phyloP scores from a whole-genome alignment of 1,284 basidiomycete genomes.

The Athelia sp. region DNA sequence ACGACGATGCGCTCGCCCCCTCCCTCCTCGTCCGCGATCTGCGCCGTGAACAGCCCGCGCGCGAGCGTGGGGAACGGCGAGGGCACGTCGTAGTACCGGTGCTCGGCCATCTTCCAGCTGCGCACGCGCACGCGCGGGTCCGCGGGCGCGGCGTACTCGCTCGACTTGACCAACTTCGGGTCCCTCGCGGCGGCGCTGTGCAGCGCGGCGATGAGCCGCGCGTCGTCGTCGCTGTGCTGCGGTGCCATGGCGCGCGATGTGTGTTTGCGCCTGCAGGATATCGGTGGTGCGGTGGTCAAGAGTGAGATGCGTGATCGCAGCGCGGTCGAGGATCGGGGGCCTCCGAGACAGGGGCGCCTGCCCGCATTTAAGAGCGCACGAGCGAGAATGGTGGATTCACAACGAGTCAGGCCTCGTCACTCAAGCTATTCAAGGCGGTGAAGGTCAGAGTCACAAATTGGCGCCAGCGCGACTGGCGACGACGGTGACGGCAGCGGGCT shows the following conservation, averaged over 20 bases:
- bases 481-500: too few relatives aligned
- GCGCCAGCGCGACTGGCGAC: too few relatives aligned
- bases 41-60: constrained; percentile 77
- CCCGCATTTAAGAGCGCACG: too few relatives aligned
- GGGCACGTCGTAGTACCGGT: constrained; percentile 84
- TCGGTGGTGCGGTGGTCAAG: too few relatives aligned
- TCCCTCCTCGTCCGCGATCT: constrained; percentile 19
- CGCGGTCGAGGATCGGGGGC: too few relatives aligned
- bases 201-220: constrained; percentile 52
- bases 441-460: too few relatives aligned
- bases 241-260: background rate
- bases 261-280: too few relatives aligned
- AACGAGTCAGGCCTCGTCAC: too few relatives aligned
- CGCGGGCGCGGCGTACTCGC: constrained; percentile 47
- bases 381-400: too few relatives aligned
- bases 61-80: constrained; percentile 91
- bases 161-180: constrained; percentile 57
- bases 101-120: constrained; percentile 96
- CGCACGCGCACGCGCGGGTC: constrained; percentile 51
- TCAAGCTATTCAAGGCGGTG: too few relatives aligned
- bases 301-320: too few relatives aligned
- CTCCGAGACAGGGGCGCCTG: too few relatives aligned
- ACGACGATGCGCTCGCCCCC: constrained; percentile 71
- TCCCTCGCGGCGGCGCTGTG: constrained; percentile 42
- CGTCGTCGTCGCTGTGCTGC: constrained; percentile 34